Evolutionary conservation across 148 eudicot species (phyloP).

Genomic region (Vaccinium corymbosum): DNA sequence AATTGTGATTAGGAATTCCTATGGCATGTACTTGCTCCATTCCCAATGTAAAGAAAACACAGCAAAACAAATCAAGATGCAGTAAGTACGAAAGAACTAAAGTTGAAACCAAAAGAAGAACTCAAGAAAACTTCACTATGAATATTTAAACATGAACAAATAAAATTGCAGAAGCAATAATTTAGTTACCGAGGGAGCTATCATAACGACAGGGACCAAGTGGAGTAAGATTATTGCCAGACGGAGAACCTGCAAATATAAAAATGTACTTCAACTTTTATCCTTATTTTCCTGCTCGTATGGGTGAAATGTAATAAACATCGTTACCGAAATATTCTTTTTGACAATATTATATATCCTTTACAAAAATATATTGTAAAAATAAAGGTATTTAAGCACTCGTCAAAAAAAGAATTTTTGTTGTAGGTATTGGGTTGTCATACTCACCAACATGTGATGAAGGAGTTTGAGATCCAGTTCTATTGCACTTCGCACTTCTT

Average conservation of each 20-base stretch:
- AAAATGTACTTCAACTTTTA: background rate
- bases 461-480: slow-evolving; percentile 58
- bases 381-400: background rate
- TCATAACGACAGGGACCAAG: slow-evolving; percentile 90
- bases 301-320: background rate
- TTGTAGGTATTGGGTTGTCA: background rate
- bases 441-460: slow-evolving; percentile 59
- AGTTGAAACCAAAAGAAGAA: background rate
- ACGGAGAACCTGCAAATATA: slow-evolving; percentile 77
- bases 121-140: background rate
- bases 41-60: slow-evolving; percentile 8
- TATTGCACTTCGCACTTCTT: slow-evolving; percentile 49
- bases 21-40: slow-evolving; percentile 8
- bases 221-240: slow-evolving; percentile 68
- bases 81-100: background rate
- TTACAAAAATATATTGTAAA: background rate
- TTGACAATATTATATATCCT: slow-evolving; percentile 2
- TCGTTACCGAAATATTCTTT: background rate
- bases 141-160: background rate
- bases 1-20: slow-evolving; percentile 3
- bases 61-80: slow-evolving; percentile 5
- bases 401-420: background rate
- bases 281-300: background rate
- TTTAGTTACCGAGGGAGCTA: slow-evolving; percentile 80
- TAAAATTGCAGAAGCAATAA: background rate